A percentile compares a stretch with the other conserved stretches of the same genome.
Conservation (phyloP, 2,329 filamentous ascomycete genomes). For the Ophiostoma angusticollis region DNA sequence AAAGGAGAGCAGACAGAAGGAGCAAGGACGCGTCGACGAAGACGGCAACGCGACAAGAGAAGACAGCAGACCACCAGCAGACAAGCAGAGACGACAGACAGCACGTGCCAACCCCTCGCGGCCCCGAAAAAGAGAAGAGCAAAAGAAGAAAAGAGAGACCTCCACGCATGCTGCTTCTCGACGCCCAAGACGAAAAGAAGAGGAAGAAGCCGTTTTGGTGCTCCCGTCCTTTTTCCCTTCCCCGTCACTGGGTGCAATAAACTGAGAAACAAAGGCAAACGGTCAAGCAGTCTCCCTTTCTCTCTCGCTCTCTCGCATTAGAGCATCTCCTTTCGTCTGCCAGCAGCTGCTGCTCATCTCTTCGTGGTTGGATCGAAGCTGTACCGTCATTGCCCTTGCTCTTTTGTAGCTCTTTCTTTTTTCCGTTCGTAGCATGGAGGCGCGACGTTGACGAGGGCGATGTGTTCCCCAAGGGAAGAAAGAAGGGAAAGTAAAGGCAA, state of each 20-base stretch:
- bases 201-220: slow-evolving; percentile 9
- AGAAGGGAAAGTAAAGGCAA: slow-evolving; percentile 2
- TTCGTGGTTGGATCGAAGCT: too few species aligned
- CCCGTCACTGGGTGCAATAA: too few species aligned
- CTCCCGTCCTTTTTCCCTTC: slow-evolving; percentile 5
- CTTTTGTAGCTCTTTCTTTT: slow-evolving; percentile 4
- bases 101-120: too few species aligned
- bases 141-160: not conserved
- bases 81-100: too few species aligned
- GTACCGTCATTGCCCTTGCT: not conserved
- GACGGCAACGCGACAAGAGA: not conserved
- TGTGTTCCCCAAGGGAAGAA: slow-evolving; percentile 7
- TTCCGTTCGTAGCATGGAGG: slow-evolving; percentile 16
- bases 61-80: too few species aligned
- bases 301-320: not conserved
- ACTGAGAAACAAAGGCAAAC: too few species aligned
- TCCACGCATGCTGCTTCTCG: not conserved
- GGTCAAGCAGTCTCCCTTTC: not conserved
- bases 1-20: not conserved
- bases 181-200: not conserved
- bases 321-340: too few species aligned
- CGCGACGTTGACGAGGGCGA: slow-evolving; percentile 17
- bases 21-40: not conserved
- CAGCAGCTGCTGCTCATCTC: not conserved
- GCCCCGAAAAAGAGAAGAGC: not conserved